Evolutionary conservation across 169 alveolate species (phyloP), one percentile per base, ranked within the genome.

Genomic region (Eimeria necatrix): DNA sequence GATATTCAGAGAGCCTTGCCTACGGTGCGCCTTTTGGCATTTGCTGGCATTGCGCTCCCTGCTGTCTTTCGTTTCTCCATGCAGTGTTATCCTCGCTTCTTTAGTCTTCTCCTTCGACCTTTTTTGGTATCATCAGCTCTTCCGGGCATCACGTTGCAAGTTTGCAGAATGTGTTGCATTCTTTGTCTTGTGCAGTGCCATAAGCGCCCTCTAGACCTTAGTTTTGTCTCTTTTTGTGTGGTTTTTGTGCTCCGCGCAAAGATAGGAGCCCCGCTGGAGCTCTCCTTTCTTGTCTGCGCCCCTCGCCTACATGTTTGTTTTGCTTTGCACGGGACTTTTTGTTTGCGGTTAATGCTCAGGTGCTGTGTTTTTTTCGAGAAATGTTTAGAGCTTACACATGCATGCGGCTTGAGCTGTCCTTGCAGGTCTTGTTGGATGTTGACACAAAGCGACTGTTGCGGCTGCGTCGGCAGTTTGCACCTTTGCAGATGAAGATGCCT

Each of bases 361-460:
- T 32, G 41, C 2, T 32, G 41, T 32, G 2, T 32, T 32, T 32
- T 10, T 56, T 56, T 56, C 68, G 20, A 12, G 68, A 12, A 56
- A 10, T 18, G 68, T 18, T 56, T 18, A 12, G 1, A 18, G 46
- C 12, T 3, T 52, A 68, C n/a, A 24, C 78, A 68, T n/a, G 14
- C 12, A n/a, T 14, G 78, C 12, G n/a, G 78, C 78, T 68, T n/a
- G 78, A 24, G 2, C 26, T 68, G 78, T n/a, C 12, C n/a, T 16
- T 24, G 78, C 83, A 86, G 93, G 93, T 49, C 0, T 53, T 86
- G 5, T 49, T 86, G 64, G 71, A 59, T 68, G 81, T 74, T 9
- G 93, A 86, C 93, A 86, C 64, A n/a, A 86, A 86, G 71, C 93
- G 93, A 16, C 93, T 86, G 64, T 4, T 86, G 80, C 93, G 93